A percentile compares a stretch with the other conserved stretches of the same genome.
phyloP scores from a whole-genome alignment of 2,329 filamentous ascomycete species.

The Neofusicoccum parvum region DNA sequence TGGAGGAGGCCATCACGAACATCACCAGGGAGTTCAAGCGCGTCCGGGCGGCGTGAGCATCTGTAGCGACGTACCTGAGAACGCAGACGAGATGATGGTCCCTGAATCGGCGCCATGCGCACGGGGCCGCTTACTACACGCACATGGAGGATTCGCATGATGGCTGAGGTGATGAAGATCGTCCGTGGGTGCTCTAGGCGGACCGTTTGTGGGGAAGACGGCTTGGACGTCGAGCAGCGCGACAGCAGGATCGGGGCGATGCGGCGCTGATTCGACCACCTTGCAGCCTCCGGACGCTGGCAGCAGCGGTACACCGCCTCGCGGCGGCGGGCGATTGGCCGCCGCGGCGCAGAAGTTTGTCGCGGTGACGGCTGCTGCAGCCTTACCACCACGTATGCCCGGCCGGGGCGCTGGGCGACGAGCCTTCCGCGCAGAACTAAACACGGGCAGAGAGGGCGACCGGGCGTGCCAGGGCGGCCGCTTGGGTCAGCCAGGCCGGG shows the following conservation, averaged over 20 bases:
- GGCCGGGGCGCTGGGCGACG: background rate
- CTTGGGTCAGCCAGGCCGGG: too few relatives aligned
- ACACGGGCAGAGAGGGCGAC: background rate
- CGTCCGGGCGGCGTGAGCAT: conserved; percentile 18
- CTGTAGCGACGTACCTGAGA: background rate
- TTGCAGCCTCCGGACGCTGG: background rate
- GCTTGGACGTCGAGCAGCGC: background rate
- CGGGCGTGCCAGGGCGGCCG: background rate
- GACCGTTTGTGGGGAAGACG: conserved; percentile 13
- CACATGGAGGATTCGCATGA: conserved; percentile 12
- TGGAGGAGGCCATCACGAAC: conserved; percentile 65
- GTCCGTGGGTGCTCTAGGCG: background rate
- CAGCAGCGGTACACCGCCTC: conserved; percentile 2
- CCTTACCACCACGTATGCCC: background rate
- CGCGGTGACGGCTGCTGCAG: background rate
- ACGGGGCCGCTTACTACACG: background rate
- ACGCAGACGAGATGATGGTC: conserved; percentile 9
- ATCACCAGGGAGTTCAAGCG: conserved; percentile 59
- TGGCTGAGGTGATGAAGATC: conserved; percentile 8
- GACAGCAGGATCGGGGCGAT: background rate
- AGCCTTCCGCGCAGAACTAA: background rate
- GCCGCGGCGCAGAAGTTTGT: background rate
- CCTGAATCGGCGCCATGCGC: conserved; percentile 4
- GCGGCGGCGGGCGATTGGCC: conserved; percentile 14
- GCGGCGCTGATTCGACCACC: conserved; percentile 3